phyloP scores from a whole-genome alignment of 2,329 filamentous ascomycete genomes.

The Paracamarosporium sp. region DNA sequence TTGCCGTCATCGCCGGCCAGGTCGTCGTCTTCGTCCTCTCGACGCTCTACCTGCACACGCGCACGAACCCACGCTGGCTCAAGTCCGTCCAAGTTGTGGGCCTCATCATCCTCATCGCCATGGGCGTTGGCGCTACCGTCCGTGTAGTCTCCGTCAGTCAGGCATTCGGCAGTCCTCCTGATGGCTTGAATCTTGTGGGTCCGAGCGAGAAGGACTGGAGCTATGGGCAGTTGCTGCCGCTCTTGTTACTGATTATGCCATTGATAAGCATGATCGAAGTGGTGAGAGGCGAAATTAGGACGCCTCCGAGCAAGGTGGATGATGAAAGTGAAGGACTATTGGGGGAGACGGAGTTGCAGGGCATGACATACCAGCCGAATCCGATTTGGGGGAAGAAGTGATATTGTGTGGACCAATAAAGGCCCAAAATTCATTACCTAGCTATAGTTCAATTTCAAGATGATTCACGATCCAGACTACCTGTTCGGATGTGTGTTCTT shows the following conservation, averaged over 20 bases:
- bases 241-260: constrained; percentile 66
- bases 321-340: constrained; percentile 40
- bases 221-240: constrained; percentile 68
- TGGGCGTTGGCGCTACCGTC: constrained; percentile 65
- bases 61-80: constrained; percentile 60
- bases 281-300: constrained; percentile 57
- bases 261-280: constrained; percentile 68
- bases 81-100: constrained; percentile 61
- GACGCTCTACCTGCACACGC: constrained; percentile 70
- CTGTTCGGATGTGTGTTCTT: no score
- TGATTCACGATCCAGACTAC: no score
- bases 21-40: constrained; percentile 64
- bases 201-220: constrained; percentile 64
- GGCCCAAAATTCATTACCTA: no score
- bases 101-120: constrained; percentile 57
- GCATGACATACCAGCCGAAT: constrained; percentile 59
- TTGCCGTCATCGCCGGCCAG: constrained; percentile 67
- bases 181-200: constrained; percentile 56
- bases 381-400: constrained; percentile 47
- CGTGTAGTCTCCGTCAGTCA: constrained; percentile 65
- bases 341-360: constrained; percentile 52
- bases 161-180: constrained; percentile 63
- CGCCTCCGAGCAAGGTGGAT: constrained; percentile 50
- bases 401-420: background rate
- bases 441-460: no score